Conservation (phyloP, 768 basidiomycete genomes). For the Macrolepiota fuliginosa region DNA sequence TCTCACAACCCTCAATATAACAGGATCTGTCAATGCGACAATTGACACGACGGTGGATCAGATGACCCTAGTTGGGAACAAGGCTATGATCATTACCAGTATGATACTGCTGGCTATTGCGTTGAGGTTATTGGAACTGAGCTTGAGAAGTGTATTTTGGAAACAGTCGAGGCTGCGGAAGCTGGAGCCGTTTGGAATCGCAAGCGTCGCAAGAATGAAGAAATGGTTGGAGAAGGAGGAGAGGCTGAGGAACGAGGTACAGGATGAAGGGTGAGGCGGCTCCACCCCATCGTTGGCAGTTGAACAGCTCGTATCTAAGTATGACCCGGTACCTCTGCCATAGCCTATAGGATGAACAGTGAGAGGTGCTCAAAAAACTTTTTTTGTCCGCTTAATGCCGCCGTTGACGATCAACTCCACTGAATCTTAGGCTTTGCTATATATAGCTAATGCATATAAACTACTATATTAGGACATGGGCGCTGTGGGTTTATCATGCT, state of each 20-base stretch:
- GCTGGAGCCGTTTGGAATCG: constrained; percentile 5
- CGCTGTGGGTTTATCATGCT: no score
- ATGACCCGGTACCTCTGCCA: no score
- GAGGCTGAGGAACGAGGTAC: background rate
- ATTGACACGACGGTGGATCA: constrained; percentile 1
- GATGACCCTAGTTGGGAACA: constrained; percentile 4
- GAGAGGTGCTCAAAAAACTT: no score
- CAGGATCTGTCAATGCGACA: background rate
- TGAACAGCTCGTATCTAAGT: background rate
- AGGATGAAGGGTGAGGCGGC: background rate
- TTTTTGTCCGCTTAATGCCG: no score
- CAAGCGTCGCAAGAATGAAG: constrained; percentile 2
- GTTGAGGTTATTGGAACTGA: background rate
- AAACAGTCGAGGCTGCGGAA: constrained; percentile 4
- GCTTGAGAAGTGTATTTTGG: constrained; percentile 8
- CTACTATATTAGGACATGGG: no score
- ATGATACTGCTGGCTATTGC: constrained; percentile 3
- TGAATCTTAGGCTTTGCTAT: no score
- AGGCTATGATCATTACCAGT: constrained; percentile 3
- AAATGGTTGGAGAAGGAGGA: background rate
- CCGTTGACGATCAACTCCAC: no score
- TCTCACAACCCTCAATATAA: background rate
- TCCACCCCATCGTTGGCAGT: background rate
- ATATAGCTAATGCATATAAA: no score
- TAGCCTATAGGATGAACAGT: no score